phyloP scores from a whole-genome alignment of 2,329 filamentous ascomycete genomes.

The Sarocladium strictum region DNA sequence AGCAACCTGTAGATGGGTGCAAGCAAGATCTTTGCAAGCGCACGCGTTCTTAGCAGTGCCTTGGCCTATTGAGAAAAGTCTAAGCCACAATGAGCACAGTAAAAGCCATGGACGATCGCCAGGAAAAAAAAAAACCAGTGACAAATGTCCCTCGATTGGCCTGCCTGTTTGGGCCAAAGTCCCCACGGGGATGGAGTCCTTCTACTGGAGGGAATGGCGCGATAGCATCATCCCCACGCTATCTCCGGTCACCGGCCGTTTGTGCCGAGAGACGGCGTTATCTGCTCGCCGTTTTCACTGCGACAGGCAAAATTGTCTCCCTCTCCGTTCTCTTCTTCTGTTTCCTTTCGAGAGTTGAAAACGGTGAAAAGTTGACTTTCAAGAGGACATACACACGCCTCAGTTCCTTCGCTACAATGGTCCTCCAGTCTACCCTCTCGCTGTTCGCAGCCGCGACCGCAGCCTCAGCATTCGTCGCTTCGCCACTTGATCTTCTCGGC shows the following conservation, averaged over 20 bases:
- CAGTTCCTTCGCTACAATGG: background rate
- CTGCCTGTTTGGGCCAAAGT: conserved; percentile 1
- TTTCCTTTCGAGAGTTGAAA: background rate
- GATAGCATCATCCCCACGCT: conserved; percentile 7
- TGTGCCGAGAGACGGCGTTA: background rate
- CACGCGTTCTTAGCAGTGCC: background rate
- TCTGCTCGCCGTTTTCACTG: background rate
- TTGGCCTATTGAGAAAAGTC: background rate
- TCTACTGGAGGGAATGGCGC: background rate
- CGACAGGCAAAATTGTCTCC: background rate
- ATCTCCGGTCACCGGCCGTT: conserved; percentile 7
- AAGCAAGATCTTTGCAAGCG: too few relatives aligned
- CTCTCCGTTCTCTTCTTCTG: background rate
- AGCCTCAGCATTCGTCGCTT: background rate
- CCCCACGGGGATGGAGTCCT: background rate
- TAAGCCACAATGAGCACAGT: too few relatives aligned
- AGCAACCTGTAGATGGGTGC: background rate
- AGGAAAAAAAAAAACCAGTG: background rate
- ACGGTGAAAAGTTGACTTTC: too few relatives aligned
- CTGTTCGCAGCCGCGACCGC: background rate
- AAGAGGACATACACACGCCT: too few relatives aligned
- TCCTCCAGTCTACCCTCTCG: background rate
- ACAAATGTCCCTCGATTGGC: background rate
- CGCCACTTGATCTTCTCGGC: background rate
- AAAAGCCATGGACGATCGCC: too few relatives aligned